A percentile compares a stretch with the other conserved stretches of the same genome.
phyloP scores from a whole-genome alignment of 495 filamentous ascomycete species.

The Parmelia sp. region DNA sequence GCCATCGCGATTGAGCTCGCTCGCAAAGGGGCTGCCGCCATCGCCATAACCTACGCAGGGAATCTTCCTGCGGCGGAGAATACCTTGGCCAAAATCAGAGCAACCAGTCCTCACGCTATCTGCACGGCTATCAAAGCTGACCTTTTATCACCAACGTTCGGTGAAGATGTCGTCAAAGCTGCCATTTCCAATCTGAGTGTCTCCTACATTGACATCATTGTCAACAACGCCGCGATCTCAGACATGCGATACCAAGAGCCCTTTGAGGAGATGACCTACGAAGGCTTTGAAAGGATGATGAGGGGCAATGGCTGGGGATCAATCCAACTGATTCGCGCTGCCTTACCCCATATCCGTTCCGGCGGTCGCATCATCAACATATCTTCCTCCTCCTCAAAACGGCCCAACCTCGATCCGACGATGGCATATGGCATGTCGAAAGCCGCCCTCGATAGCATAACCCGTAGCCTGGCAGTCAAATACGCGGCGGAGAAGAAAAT shows the following conservation, averaged over 20 bases:
- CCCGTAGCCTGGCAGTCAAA: background rate
- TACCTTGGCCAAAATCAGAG: background rate
- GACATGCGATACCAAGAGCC: background rate
- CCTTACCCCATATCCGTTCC: background rate
- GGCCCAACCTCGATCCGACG: background rate
- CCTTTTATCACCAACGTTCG: background rate
- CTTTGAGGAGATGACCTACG: background rate
- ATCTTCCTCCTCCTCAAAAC: background rate
- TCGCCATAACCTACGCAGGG: slow-evolving; percentile 33
- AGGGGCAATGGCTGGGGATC: background rate
- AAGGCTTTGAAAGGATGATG: background rate
- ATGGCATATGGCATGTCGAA: slow-evolving; percentile 3
- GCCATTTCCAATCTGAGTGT: background rate
- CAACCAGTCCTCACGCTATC: background rate
- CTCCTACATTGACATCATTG: background rate
- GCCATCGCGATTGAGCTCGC: slow-evolving; percentile 45
- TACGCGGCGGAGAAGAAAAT: slow-evolving; percentile 44
- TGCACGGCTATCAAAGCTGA: background rate
- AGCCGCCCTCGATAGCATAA: background rate
- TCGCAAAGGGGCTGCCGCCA: slow-evolving; percentile 42
- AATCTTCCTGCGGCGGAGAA: background rate
- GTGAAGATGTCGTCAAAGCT: background rate
- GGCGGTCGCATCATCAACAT: slow-evolving; percentile 1
- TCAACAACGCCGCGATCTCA: background rate
- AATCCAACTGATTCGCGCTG: background rate